phyloP scores from a whole-genome alignment of 208 protist genomes.

The Crithidia fasciculata region DNA sequence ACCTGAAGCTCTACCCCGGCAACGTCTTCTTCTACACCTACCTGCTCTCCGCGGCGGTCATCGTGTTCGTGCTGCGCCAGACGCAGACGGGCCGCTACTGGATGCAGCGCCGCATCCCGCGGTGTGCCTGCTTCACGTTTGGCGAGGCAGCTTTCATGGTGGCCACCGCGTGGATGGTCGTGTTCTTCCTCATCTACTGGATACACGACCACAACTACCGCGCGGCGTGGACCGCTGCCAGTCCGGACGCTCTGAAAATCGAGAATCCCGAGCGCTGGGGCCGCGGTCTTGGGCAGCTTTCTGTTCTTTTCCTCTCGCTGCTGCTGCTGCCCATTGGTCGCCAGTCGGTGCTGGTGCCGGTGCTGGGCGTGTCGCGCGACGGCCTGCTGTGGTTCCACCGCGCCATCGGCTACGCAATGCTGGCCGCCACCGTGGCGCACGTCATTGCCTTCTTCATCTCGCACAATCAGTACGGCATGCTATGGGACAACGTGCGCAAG shows the following conservation, averaged over 20 bases:
- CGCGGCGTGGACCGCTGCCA: constrained; percentile 9
- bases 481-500: constrained; percentile 39
- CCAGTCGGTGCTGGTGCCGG: constrained; percentile 50
- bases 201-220: constrained; percentile 71
- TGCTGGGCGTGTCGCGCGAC: constrained; percentile 62
- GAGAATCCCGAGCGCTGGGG: constrained; percentile 43
- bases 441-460: constrained; percentile 34
- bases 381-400: constrained; percentile 62
- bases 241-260: not conserved
- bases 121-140: constrained; percentile 23
- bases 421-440: constrained; percentile 35
- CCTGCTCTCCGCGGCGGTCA: constrained; percentile 33
- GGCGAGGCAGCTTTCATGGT: constrained; percentile 35
- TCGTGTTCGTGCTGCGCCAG: constrained; percentile 34
- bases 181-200: constrained; percentile 70
- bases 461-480: constrained; percentile 25
- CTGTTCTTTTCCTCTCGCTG: constrained; percentile 60
- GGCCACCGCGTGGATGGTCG: constrained; percentile 33
- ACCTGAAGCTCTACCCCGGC: constrained; percentile 65
- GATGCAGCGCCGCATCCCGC: constrained; percentile 27
- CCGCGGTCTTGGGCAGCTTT: constrained; percentile 62
- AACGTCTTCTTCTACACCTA: constrained; percentile 72
- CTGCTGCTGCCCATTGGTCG: constrained; percentile 59
- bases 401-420: constrained; percentile 44
- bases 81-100: constrained; percentile 23